Percentiles rank a stretch among this genome's conserved stretches.
These are phyloP conservation scores for Oidium heveae DNA, from an alignment of 2,329 filamentous ascomycete genomes.

Conservation along the genomic window DNA sequence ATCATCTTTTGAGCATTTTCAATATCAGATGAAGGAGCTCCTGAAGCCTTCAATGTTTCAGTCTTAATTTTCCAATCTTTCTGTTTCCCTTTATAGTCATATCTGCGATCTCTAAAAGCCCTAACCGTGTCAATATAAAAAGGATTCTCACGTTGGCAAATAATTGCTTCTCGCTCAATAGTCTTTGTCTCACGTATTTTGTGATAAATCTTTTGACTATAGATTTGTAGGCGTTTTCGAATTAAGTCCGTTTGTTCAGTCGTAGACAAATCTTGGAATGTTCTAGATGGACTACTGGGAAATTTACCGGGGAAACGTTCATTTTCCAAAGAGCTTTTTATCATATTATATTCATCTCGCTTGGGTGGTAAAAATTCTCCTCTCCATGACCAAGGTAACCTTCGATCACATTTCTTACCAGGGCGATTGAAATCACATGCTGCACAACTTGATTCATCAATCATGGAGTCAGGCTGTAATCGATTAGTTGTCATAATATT, in stretches of 20 bases:
- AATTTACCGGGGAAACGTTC: conserved; percentile 69
- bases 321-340: conserved; percentile 69
- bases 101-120: conserved; percentile 86
- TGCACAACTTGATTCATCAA: conserved; percentile 82
- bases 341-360: conserved; percentile 98
- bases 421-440: conserved; percentile 96
- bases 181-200: conserved; percentile 93
- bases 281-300: conserved; percentile 41
- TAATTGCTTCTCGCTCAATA: conserved; percentile 84
- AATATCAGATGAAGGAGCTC: conserved; percentile 49
- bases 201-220: conserved; percentile 97
- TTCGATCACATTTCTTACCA: conserved; percentile 85
- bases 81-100: conserved; percentile 94
- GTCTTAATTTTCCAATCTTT: conserved; percentile 98
- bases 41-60: conserved; percentile 58
- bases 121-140: conserved; percentile 96
- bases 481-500: conserved; percentile 99
- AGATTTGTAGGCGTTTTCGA: conserved; percentile 70
- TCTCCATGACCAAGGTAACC: conserved; percentile 93
- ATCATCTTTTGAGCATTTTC: conserved; percentile 99
- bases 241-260: conserved; percentile 66
- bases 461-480: conserved; percentile 96
- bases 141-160: conserved; percentile 91
- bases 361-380: conserved; percentile 93
- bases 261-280: conserved; percentile 54